Evolutionary conservation across 257 asterid genomes (phyloP), one percentile per base, ranked within the genome.

Genomic region (Lycium barbarum): DNA sequence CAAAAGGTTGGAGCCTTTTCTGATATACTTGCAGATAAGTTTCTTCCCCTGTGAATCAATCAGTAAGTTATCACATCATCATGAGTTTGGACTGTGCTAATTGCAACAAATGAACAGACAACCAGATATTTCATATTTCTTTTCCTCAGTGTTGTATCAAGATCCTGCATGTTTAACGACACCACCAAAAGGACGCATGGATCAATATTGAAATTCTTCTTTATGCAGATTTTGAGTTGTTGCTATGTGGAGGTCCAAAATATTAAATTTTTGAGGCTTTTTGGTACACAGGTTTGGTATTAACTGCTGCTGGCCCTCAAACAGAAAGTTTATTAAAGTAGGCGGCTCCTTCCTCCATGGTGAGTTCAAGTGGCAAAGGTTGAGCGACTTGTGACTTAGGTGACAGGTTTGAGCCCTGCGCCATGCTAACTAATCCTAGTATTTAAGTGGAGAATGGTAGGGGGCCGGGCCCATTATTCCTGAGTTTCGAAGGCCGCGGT

Each of bases 11-110:
- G 97, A 81, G 91, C 82, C 73, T 83, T 63, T 86, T 91, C 88
- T 15, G 98, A 86, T 83, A 96, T 91, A 87, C 88, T 92, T 22
- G 95, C 89, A 26, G 98, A 93, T 85, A 94, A 63, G 63, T 81
- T 88, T 53, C 63, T 76, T 53, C 82, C 82, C 82, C 82, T 76
- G 65, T 53, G 65, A 14, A 51, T 53, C 12, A 53, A 12, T 13
- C 22, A 76, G 26, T 70, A 76, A 26, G 65, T 76, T 26, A 51
- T 76, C 26, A 3, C 47, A 51, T 51, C 62, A 53, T 22, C 15
- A 6, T 15, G 81, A 13, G 33, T 26, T 26, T 26, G 33, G 1
- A 26, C 33, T 26, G 33, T 26, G 33, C 33, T 26, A 26, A 26
- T 26, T 26, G 33, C 33, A 26, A 26, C 33, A 26, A 26, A 26